Evolutionary conservation across 2,329 filamentous ascomycete species (phyloP).

Genomic region (Xylariales sp.): DNA sequence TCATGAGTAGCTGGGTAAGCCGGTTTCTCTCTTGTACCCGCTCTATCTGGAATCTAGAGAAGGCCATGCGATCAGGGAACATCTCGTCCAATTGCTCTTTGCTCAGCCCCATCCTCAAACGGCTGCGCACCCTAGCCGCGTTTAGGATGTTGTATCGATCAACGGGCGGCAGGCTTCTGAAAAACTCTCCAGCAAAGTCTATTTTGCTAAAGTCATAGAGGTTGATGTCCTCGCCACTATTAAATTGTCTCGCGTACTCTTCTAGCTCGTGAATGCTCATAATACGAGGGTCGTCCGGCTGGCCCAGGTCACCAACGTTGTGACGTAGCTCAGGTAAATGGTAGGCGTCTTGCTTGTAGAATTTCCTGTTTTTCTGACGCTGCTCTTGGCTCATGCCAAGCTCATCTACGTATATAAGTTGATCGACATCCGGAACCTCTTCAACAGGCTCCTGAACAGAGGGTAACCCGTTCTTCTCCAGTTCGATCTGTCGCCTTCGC

Average conservation of each 20-base stretch:
- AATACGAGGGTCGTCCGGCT: conserved; percentile 86
- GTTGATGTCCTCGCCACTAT: conserved; percentile 85
- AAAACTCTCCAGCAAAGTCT: conserved; percentile 94
- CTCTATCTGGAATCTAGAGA: conserved; percentile 95
- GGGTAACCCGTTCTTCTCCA: conserved; percentile 32
- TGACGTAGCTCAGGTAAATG: conserved; percentile 84
- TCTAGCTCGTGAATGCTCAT: conserved; percentile 95
- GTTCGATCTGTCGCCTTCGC: conserved; percentile 45
- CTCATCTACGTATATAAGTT: conserved; percentile 90
- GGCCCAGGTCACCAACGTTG: conserved; percentile 79
- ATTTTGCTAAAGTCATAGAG: conserved; percentile 98
- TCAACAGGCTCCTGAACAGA: conserved; percentile 56
- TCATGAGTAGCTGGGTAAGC: conserved; percentile 91
- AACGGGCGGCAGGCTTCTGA: conserved; percentile 80
- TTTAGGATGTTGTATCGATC: conserved; percentile 98
- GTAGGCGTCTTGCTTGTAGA: conserved; percentile 90
- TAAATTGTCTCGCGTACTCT: conserved; percentile 88
- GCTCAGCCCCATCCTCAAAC: conserved; percentile 90
- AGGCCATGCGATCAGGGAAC: conserved; percentile 97
- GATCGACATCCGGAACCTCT: conserved; percentile 58
- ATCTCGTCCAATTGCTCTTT: conserved; percentile 95
- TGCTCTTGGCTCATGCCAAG: conserved; percentile 75
- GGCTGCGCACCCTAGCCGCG: conserved; percentile 80
- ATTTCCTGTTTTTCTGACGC: conserved; percentile 67
- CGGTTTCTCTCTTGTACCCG: conserved; percentile 89